Conservation (phyloP, 129 eudicot species). For the Cynara cardunculus region DNA sequence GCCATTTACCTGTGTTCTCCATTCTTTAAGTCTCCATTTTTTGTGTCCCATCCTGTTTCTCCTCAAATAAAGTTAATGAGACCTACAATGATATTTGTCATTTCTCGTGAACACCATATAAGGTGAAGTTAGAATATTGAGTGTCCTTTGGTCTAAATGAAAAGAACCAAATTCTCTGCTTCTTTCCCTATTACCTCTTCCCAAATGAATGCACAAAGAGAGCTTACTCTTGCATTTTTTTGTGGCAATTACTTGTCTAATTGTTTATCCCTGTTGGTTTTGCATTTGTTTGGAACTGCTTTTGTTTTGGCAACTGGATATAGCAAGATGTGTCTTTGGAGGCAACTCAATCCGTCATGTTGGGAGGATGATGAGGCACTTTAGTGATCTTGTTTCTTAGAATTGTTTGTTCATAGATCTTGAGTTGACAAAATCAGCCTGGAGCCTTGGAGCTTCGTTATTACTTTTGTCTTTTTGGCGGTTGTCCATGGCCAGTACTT, state of each 20-base stretch:
- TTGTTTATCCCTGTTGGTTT: too few relatives aligned
- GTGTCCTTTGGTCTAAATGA: too few relatives aligned
- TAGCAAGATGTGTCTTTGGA: too few relatives aligned
- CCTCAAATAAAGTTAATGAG: too few relatives aligned
- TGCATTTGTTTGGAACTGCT: too few relatives aligned
- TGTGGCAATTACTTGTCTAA: neutral
- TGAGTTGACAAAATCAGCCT: neutral
- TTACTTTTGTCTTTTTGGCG: neutral
- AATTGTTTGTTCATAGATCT: neutral
- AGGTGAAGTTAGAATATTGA: neutral
- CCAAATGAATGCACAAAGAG: neutral
- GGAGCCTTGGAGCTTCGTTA: neutral
- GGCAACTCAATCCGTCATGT: neutral
- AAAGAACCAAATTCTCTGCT: neutral
- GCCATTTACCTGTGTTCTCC: neutral
- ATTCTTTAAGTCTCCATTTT: too few relatives aligned
- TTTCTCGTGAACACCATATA: neutral
- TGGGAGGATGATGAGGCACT: neutral
- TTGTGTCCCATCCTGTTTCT: too few relatives aligned
- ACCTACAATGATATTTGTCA: neutral
- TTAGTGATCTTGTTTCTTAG: neutral
- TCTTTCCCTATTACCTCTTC: neutral
- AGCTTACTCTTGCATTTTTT: neutral
- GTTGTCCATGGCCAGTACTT: neutral
- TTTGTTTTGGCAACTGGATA: too few relatives aligned